A percentile compares a stretch with the other conserved stretches of the same genome.
phyloP scores from a whole-genome alignment of 441 rosid genomes.

The Geranium incanum region DNA sequence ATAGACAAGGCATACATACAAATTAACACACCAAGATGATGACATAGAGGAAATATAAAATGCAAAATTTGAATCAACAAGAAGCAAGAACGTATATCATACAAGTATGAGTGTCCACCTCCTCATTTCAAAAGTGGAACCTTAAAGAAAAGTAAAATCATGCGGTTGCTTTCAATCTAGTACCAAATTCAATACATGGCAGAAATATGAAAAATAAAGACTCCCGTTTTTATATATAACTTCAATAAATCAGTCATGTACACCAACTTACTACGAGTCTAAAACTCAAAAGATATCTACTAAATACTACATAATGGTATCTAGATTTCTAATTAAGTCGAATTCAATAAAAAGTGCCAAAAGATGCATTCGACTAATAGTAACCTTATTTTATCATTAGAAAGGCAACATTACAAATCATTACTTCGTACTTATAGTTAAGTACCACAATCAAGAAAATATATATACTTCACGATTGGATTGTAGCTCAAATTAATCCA shows the following conservation, averaged over 20 bases:
- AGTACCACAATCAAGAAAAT: no score
- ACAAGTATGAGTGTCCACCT: neutral
- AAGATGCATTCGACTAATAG: neutral
- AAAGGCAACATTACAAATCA: neutral
- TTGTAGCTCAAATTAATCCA: no score
- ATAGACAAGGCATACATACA: neutral
- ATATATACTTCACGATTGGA: no score
- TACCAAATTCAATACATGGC: neutral
- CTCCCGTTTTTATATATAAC: neutral
- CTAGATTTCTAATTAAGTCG: neutral
- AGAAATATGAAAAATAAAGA: neutral
- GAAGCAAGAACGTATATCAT: neutral
- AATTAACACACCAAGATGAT: neutral
- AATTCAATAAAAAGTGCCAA: neutral
- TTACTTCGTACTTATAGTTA: no score
- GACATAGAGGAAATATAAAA: neutral
- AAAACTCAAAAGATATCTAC: neutral
- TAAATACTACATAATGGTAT: neutral
- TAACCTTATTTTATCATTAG: neutral
- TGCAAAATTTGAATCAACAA: neutral
- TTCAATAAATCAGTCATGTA: neutral
- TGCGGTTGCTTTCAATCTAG: neutral
- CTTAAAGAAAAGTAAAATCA: neutral
- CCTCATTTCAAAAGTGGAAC: neutral
- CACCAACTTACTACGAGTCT: neutral